These are phyloP conservation scores for Trichoderma citrinoviride DNA, from an alignment of 2,329 filamentous ascomycete genomes.

Conservation along the genomic window DNA sequence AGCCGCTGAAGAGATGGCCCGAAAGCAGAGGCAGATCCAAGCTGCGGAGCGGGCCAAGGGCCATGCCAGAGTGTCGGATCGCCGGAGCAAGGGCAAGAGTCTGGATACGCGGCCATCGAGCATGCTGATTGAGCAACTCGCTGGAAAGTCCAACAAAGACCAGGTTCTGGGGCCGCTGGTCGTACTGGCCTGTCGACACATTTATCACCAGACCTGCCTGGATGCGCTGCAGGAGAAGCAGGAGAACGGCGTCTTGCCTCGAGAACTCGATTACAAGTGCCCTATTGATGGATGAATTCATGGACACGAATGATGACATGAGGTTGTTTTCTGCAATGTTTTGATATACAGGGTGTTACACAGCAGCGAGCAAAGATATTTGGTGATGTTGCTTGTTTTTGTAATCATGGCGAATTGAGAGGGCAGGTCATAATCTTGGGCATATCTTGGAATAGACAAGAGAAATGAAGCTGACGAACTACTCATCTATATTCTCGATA, in stretches of 20 bases:
- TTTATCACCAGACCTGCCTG: constrained; percentile 67
- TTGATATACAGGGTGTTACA: neutral
- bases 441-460: constrained; percentile 10
- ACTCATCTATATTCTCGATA: neutral
- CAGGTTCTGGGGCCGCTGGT: constrained; percentile 63
- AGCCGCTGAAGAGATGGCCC: constrained; percentile 45
- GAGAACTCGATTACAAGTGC: constrained; percentile 52
- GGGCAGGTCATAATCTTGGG: neutral
- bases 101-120: constrained; percentile 42
- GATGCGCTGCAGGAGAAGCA: constrained; percentile 61
- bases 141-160: constrained; percentile 32
- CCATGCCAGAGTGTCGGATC: constrained; percentile 32
- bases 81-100: constrained; percentile 46
- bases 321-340: neutral
- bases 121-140: constrained; percentile 37
- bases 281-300: constrained; percentile 49
- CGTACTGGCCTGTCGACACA: constrained; percentile 67
- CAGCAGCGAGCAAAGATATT: constrained; percentile 1
- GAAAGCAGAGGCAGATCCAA: constrained; percentile 43
- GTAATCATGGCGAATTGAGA: neutral
- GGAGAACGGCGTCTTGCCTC: constrained; percentile 47
- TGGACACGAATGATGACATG: neutral
- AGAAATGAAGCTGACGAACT: constrained; percentile 3
- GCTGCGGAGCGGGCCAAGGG: constrained; percentile 40
- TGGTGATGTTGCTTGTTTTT: neutral